Conservation (phyloP, 2,329 filamentous ascomycete species). For the Tolypocladium pustulatum region DNA sequence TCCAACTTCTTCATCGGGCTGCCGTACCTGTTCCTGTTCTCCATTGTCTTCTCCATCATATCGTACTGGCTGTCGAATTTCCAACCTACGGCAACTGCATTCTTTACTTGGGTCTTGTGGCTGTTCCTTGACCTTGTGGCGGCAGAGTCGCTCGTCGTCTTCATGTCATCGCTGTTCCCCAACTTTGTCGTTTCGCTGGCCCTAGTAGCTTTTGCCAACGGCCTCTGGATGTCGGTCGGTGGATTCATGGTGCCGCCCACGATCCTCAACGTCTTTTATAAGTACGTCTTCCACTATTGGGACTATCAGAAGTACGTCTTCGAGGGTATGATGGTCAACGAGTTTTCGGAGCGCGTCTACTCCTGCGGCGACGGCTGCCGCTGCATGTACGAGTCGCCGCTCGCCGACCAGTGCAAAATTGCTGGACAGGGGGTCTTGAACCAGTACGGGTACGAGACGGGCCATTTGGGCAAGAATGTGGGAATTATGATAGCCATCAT, state of each 20-base stretch:
- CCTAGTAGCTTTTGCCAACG: slow-evolving; percentile 75
- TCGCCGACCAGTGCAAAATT: slow-evolving; percentile 50
- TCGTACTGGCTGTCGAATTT: slow-evolving; percentile 77
- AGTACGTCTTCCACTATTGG: slow-evolving; percentile 81
- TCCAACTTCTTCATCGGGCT: slow-evolving; percentile 76
- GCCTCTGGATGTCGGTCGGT: slow-evolving; percentile 78
- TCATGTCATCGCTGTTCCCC: slow-evolving; percentile 62
- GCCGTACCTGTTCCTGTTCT: slow-evolving; percentile 71
- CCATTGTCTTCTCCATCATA: slow-evolving; percentile 63
- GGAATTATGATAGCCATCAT: slow-evolving; percentile 73
- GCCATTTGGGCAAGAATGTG: slow-evolving; percentile 63
- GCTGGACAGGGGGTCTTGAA: slow-evolving; percentile 59
- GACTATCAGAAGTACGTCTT: slow-evolving; percentile 84
- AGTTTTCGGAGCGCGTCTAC: slow-evolving; percentile 59
- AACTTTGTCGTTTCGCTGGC: slow-evolving; percentile 74
- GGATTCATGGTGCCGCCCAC: slow-evolving; percentile 69
- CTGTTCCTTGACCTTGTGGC: slow-evolving; percentile 76
- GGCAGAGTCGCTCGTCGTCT: slow-evolving; percentile 71
- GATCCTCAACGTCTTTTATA: slow-evolving; percentile 72
- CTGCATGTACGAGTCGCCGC: slow-evolving; percentile 61
- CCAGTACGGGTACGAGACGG: slow-evolving; percentile 58
- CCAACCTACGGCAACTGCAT: slow-evolving; percentile 50
- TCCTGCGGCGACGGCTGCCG: slow-evolving; percentile 34
- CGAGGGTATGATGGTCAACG: slow-evolving; percentile 88
- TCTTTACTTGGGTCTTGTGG: slow-evolving; percentile 75